Evolutionary conservation across 345 rosid genomes (phyloP).

Genomic region (Atalantia buxifolia): DNA sequence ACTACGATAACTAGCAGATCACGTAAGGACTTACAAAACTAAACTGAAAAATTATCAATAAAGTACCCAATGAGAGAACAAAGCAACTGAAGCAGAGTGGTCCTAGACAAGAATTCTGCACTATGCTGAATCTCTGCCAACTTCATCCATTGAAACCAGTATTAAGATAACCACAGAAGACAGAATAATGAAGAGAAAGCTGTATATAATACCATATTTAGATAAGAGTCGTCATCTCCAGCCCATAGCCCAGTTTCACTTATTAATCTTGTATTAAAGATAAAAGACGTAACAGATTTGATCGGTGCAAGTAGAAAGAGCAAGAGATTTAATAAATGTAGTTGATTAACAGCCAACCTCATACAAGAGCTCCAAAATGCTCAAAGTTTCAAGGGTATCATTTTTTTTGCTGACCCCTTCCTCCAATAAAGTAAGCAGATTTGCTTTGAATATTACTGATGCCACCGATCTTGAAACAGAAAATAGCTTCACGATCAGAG

Average conservation of each 20-base stretch:
- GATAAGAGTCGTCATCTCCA: neutral
- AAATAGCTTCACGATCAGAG: conserved; percentile 89
- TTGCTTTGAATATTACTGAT: conserved; percentile 51
- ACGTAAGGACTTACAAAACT: neutral
- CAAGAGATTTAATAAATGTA: neutral
- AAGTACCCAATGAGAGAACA: conserved; percentile 66
- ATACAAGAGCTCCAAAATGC: conserved; percentile 73
- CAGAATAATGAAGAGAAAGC: neutral
- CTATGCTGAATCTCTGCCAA: conserved; percentile 70
- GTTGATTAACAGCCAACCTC: conserved; percentile 54
- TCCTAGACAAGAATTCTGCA: conserved; percentile 67
- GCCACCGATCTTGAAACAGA: conserved; percentile 72
- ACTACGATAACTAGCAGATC: neutral
- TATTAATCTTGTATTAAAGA: neutral
- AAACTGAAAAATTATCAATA: conserved; percentile 1
- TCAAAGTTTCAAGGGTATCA: conserved; percentile 66
- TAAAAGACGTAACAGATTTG: neutral
- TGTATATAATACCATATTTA: neutral
- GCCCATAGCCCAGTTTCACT: neutral
- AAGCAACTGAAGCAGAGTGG: conserved; percentile 61
- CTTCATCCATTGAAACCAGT: conserved; percentile 38
- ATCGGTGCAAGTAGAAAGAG: neutral
- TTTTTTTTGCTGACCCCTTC: conserved; percentile 56
- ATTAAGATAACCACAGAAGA: neutral
- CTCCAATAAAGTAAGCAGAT: conserved; percentile 72